A percentile compares a stretch with the other conserved stretches of the same genome.
These are phyloP conservation scores for Solanum lycopersicoides DNA, from an alignment of 257 asterid species.

Conservation along the genomic window DNA sequence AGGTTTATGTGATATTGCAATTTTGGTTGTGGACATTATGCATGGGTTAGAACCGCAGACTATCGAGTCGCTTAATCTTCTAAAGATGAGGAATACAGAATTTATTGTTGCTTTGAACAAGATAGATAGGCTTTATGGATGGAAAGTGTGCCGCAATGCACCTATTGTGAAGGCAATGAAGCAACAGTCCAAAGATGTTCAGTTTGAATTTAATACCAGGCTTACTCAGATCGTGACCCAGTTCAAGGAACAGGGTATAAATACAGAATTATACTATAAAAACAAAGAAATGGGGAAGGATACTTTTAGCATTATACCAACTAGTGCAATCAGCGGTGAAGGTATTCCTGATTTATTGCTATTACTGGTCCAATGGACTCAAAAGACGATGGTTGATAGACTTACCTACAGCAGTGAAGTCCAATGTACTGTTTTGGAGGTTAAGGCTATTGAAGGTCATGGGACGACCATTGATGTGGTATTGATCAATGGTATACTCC, in stretches of 20 bases:
- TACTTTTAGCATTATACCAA: slow-evolving; percentile 79
- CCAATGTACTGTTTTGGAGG: not conserved
- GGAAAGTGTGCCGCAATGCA: slow-evolving; percentile 71
- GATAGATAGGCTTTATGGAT: slow-evolving; percentile 90
- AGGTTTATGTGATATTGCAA: slow-evolving; percentile 94
- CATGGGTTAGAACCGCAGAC: slow-evolving; percentile 99
- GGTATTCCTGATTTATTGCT: slow-evolving; percentile 83
- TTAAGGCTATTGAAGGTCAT: not conserved
- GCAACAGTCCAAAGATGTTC: slow-evolving; percentile 74
- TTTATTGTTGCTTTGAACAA: slow-evolving; percentile 90
- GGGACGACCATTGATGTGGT: not conserved
- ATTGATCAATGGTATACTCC: not conserved
- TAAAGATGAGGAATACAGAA: slow-evolving; percentile 86
- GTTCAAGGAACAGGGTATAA: slow-evolving; percentile 91
- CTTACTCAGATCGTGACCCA: slow-evolving; percentile 63
- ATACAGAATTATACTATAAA: slow-evolving; percentile 81
- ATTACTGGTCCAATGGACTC: slow-evolving; percentile 83
- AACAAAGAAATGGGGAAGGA: slow-evolving; percentile 81
- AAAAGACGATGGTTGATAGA: slow-evolving; percentile 57
- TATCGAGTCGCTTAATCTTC: slow-evolving; percentile 85
- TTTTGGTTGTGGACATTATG: slow-evolving; percentile 94
- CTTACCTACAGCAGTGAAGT: not conserved
- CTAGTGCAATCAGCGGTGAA: slow-evolving; percentile 99
- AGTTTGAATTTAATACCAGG: slow-evolving; percentile 56
- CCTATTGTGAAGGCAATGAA: slow-evolving; percentile 77